Conservation (phyloP, 805 yeast species). For the Spathaspora gorwiae region DNA sequence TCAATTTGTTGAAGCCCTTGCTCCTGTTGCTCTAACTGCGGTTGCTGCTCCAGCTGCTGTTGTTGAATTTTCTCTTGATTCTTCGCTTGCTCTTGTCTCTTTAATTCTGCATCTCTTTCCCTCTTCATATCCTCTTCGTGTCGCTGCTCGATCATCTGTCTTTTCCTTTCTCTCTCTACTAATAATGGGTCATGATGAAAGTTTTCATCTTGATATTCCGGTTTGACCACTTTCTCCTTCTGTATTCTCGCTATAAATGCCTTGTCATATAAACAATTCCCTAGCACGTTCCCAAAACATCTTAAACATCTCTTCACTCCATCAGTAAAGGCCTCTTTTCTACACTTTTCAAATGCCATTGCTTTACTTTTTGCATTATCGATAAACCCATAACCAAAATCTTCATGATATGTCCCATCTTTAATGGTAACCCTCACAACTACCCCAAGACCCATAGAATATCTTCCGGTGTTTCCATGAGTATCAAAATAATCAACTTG, state of each 20-base stretch:
- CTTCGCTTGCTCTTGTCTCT: neutral
- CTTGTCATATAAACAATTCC: conserved; percentile 80
- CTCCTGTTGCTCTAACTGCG: neutral
- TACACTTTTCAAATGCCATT: conserved; percentile 74
- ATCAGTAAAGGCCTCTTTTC: conserved; percentile 81
- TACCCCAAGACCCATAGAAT: conserved; percentile 64
- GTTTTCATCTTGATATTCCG: conserved; percentile 26
- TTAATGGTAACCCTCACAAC: conserved; percentile 66
- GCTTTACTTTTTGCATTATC: conserved; percentile 69
- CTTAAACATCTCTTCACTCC: conserved; percentile 76
- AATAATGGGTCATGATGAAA: conserved; percentile 35
- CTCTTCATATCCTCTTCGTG: neutral
- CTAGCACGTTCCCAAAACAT: conserved; percentile 75
- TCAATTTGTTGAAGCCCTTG: neutral
- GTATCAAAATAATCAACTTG: conserved; percentile 71
- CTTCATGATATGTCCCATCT: conserved; percentile 81
- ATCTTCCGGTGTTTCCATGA: conserved; percentile 47
- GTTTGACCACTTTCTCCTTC: conserved; percentile 32
- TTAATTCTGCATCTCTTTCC: neutral
- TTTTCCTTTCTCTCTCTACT: conserved; percentile 23
- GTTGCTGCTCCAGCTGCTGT: conserved; percentile 1
- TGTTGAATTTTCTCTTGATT: neutral
- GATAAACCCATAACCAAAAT: conserved; percentile 68
- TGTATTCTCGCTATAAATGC: conserved; percentile 52
- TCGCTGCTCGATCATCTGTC: conserved; percentile 5